These are phyloP conservation scores for Xylariaceae sp. DNA, from an alignment of 2,329 filamentous ascomycete species.

Conservation along the genomic window DNA sequence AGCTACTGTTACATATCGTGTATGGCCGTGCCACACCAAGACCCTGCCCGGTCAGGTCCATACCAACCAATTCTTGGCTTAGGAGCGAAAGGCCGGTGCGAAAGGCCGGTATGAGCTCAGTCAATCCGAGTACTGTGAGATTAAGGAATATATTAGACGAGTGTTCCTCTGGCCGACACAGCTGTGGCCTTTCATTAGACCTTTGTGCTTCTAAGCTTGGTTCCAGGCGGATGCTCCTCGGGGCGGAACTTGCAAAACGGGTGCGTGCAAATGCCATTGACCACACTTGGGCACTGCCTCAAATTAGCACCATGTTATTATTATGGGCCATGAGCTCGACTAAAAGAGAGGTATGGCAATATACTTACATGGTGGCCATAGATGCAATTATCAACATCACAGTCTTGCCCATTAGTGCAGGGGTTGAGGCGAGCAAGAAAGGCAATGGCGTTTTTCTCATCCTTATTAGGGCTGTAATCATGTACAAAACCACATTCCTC, in stretches of 20 bases:
- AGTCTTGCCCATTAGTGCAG: constrained; percentile 53
- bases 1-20: constrained; percentile 14
- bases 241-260: constrained; percentile 51
- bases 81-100: background rate
- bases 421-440: constrained; percentile 53
- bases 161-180: background rate
- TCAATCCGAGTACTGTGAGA: background rate
- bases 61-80: background rate
- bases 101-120: background rate
- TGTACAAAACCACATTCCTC: constrained; percentile 54
- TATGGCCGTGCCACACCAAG: background rate
- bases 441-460: constrained; percentile 52
- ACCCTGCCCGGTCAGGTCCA: background rate
- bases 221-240: constrained; percentile 52
- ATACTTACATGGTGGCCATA: constrained; percentile 56
- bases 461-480: constrained; percentile 45
- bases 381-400: constrained; percentile 52
- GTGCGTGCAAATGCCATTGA: constrained; percentile 46
- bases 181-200: background rate
- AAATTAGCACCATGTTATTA: constrained; percentile 9
- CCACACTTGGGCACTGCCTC: constrained; percentile 48
- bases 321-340: background rate
- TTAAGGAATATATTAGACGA: background rate
- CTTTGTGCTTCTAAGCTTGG: constrained; percentile 38
- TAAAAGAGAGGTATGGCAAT: background rate